A percentile compares a stretch with the other conserved stretches of the same genome.
phyloP scores from a whole-genome alignment of 164 flowering plant species.

The Stephania yunnanensis region DNA sequence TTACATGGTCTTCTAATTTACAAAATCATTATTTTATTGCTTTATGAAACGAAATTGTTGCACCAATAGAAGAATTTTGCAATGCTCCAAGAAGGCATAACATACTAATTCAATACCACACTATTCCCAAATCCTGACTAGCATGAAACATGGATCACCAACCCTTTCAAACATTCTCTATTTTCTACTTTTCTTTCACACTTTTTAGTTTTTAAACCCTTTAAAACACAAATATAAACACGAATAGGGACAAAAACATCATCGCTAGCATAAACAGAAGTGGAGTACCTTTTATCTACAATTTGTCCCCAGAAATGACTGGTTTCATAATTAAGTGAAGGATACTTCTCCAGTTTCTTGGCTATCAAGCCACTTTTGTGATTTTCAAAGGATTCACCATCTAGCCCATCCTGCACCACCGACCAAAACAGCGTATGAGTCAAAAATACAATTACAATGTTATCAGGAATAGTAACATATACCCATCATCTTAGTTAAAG shows the following conservation, averaged over 20 bases:
- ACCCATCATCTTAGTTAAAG: background rate
- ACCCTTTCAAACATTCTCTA: background rate
- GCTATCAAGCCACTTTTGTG: conserved; percentile 67
- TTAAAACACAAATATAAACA: background rate
- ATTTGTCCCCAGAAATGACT: conserved; percentile 75
- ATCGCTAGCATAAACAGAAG: background rate
- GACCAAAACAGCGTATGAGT: background rate
- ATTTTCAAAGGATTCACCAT: conserved; percentile 68
- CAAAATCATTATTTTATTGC: background rate
- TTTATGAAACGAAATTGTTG: background rate
- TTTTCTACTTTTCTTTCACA: background rate
- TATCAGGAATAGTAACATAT: background rate
- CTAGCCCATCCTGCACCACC: conserved; percentile 63
- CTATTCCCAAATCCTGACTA: background rate
- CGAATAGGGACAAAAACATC: background rate
- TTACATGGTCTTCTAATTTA: too few relatives aligned
- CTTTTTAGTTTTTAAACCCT: too few relatives aligned
- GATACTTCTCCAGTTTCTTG: conserved; percentile 83
- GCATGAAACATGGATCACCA: background rate
- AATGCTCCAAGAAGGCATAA: background rate
- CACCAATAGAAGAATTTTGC: background rate
- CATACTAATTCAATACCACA: background rate
- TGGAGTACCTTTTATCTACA: conserved; percentile 60
- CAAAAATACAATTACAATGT: background rate
- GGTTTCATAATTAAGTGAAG: conserved; percentile 70